These are phyloP conservation scores for Volutella citrinella DNA, from an alignment of 2,329 filamentous ascomycete genomes.

Conservation along the genomic window DNA sequence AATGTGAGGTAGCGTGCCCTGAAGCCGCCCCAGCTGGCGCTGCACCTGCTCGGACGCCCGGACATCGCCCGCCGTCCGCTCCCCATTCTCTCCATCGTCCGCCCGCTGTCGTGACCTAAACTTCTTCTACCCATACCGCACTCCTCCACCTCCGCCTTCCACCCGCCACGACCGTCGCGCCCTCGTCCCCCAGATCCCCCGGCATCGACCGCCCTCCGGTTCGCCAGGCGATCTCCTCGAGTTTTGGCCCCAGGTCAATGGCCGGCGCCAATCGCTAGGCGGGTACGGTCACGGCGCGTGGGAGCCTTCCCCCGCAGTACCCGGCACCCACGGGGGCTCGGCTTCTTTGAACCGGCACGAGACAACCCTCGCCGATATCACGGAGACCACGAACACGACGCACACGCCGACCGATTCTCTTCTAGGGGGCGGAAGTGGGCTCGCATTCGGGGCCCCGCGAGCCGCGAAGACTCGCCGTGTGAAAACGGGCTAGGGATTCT, in stretches of 20 bases:
- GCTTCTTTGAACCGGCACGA: slow-evolving; percentile 21
- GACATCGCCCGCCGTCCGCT: no score
- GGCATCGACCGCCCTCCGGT: slow-evolving; percentile 11
- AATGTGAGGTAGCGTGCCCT: no score
- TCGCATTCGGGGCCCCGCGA: slow-evolving; percentile 6
- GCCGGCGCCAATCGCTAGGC: slow-evolving; percentile 54
- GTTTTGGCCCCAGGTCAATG: slow-evolving; percentile 45
- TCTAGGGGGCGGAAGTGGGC: slow-evolving; percentile 9
- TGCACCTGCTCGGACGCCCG: no score
- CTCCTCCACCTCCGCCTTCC: background rate
- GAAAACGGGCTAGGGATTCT: no score
- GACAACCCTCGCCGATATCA: no score
- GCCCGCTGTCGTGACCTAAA: background rate
- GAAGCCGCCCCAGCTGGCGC: no score
- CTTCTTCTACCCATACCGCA: background rate
- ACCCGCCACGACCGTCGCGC: no score
- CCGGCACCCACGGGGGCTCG: slow-evolving; percentile 36
- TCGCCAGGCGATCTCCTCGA: slow-evolving; percentile 13
- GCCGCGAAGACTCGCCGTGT: background rate
- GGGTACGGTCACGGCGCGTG: slow-evolving; percentile 55
- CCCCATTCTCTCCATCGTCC: background rate
- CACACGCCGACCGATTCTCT: slow-evolving; percentile 11
- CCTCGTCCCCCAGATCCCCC: slow-evolving; percentile 8
- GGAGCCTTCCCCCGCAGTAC: slow-evolving; percentile 58
- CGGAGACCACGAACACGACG: no score